Evolutionary conservation across 106 monocot genomes (phyloP).

Genomic region (Dactylorhiza incarnata): DNA sequence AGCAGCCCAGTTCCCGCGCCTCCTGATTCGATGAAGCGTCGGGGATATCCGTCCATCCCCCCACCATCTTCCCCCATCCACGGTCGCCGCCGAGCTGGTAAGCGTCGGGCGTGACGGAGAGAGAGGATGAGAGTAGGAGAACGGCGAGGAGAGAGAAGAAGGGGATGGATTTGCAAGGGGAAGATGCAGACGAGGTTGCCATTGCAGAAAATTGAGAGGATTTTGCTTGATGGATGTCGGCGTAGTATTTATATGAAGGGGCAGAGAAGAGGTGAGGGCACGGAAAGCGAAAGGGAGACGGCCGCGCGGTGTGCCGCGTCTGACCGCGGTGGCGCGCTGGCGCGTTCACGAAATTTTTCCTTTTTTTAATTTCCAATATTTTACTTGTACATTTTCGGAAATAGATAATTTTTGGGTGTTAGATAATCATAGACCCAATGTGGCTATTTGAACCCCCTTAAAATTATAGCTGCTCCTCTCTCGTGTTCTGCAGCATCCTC

Average conservation of each 20-base stretch:
- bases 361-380: too few relatives aligned
- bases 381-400: too few relatives aligned
- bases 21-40: constrained; percentile 29
- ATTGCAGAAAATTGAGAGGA: background rate
- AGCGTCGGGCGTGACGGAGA: background rate
- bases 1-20: constrained; percentile 31
- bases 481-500: too few relatives aligned
- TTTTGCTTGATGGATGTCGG: background rate
- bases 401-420: too few relatives aligned
- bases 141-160: constrained; percentile 5
- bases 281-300: too few relatives aligned
- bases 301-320: too few relatives aligned
- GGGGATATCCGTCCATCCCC: constrained; percentile 18
- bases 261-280: too few relatives aligned
- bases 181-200: background rate
- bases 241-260: background rate
- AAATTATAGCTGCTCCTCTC: too few relatives aligned
- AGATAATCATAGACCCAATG: too few relatives aligned
- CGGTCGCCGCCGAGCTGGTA: background rate
- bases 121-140: background rate
- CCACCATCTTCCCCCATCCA: constrained; percentile 9
- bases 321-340: too few relatives aligned
- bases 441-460: too few relatives aligned
- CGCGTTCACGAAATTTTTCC: too few relatives aligned
- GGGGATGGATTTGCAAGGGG: background rate